A percentile compares a stretch with the other conserved stretches of the same genome.
Evolutionary conservation across 2,329 filamentous ascomycete species (phyloP).

Genomic region (Zymoseptoria passerinii): DNA sequence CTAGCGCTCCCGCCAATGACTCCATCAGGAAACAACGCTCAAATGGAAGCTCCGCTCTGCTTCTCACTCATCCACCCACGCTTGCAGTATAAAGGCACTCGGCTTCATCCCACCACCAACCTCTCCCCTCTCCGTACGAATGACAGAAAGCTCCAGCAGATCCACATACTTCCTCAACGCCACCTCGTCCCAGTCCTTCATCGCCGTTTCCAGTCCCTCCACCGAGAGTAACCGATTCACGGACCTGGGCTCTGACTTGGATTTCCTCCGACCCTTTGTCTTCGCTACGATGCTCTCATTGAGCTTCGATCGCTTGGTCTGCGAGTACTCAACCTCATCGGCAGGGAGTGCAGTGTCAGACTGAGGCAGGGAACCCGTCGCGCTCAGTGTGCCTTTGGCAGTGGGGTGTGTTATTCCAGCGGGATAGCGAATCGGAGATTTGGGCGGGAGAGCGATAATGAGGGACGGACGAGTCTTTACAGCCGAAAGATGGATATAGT

Average conservation of each 20-base stretch:
- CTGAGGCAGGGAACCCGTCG: background rate
- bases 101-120: slow-evolving; percentile 1
- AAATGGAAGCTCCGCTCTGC: background rate
- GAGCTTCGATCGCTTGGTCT: background rate
- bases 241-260: background rate
- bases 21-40: no score
- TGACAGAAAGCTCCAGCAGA: slow-evolving; percentile 1
- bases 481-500: slow-evolving; percentile 4
- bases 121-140: slow-evolving; percentile 1
- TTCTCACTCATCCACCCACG: background rate
- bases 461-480: background rate
- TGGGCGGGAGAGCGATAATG: background rate
- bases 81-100: slow-evolving; percentile 5
- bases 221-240: background rate
- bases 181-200: slow-evolving; percentile 3
- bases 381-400: background rate
- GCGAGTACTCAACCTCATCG: background rate
- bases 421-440: background rate
- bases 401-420: background rate
- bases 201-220: slow-evolving; percentile 5
- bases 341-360: background rate
- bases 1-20: no score
- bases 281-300: background rate
- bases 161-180: slow-evolving; percentile 3
- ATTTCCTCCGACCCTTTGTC: background rate